Conservation (phyloP, 169 alveolate species). For the Ichthyophthirius multifiliis region DNA sequence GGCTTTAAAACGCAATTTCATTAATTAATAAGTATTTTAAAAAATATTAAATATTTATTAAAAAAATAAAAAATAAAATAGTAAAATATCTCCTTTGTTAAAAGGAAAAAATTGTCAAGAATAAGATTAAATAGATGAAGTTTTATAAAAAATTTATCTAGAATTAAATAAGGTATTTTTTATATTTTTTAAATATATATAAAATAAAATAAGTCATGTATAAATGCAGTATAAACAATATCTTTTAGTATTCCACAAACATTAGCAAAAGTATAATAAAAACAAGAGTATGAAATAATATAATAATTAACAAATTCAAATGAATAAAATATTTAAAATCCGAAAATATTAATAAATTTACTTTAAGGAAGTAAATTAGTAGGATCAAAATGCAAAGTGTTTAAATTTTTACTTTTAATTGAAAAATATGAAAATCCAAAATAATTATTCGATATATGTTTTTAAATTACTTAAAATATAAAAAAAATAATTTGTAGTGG, state of each 20-base stretch:
- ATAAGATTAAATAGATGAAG: slow-evolving; percentile 1
- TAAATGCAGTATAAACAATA: background rate
- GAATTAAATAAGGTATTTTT: background rate
- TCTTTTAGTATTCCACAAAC: background rate
- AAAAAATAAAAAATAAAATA: background rate
- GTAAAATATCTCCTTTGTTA: background rate
- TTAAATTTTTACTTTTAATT: slow-evolving; percentile 3
- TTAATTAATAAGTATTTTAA: background rate
- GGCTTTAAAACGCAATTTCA: background rate
- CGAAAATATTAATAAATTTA: slow-evolving; percentile 18
- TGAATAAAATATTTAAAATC: background rate
- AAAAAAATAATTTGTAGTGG: slow-evolving; percentile 29
- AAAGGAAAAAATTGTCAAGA: background rate
- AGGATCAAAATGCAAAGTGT: slow-evolving; percentile 29
- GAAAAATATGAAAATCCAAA: slow-evolving; percentile 9
- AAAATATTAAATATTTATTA: background rate
- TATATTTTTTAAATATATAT: background rate
- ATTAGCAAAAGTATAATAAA: background rate
- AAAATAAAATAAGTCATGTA: background rate
- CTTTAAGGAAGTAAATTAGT: slow-evolving; percentile 44
- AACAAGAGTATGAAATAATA: background rate
- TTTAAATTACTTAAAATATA: slow-evolving; percentile 3
- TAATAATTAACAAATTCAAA: background rate
- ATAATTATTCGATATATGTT: background rate
- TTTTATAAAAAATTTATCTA: background rate